phyloP scores from a whole-genome alignment of 2,329 filamentous ascomycete species.

The Aspergillus fumigatus region DNA sequence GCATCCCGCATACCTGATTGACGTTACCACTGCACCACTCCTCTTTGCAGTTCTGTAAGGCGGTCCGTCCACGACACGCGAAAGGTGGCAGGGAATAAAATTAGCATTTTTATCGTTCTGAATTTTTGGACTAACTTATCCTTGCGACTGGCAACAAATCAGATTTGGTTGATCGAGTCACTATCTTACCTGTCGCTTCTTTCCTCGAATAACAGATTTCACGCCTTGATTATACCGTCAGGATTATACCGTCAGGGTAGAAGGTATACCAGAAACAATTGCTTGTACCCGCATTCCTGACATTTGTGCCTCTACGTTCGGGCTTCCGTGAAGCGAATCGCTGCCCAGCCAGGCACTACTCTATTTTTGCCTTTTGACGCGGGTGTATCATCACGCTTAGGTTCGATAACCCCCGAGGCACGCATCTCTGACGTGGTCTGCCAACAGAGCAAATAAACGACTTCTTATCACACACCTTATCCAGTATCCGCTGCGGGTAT shows the following conservation, averaged over 20 bases:
- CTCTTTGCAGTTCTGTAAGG: constrained; percentile 11
- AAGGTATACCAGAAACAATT: constrained; percentile 22
- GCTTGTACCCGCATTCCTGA: constrained; percentile 29
- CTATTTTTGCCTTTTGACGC: constrained; percentile 18
- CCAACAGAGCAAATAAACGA: constrained; percentile 36
- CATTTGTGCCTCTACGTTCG: constrained; percentile 19
- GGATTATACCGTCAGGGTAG: constrained; percentile 25
- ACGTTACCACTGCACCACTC: constrained; percentile 21
- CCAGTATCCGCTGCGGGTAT: constrained; percentile 31
- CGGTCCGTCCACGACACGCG: constrained; percentile 9
- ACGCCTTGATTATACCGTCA: constrained; percentile 23
- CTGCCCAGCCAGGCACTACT: constrained; percentile 33
- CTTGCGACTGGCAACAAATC: constrained; percentile 10
- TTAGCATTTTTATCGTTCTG: neutral
- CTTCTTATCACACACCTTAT: constrained; percentile 29
- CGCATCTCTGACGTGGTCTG: constrained; percentile 44
- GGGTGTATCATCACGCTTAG: constrained; percentile 21
- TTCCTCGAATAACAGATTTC: constrained; percentile 19
- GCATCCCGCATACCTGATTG: constrained; percentile 20
- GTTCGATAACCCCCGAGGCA: constrained; percentile 21
- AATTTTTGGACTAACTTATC: constrained; percentile 1
- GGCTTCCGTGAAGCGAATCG: constrained; percentile 35
- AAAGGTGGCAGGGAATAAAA: constrained; percentile 6
- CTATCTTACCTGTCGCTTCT: constrained; percentile 13
- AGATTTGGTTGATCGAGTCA: constrained; percentile 3